A percentile compares a stretch with the other conserved stretches of the same genome.
Evolutionary conservation across 78 protist genomes (phyloP).

Genomic region (Planoprotostelium fungivorum): DNA sequence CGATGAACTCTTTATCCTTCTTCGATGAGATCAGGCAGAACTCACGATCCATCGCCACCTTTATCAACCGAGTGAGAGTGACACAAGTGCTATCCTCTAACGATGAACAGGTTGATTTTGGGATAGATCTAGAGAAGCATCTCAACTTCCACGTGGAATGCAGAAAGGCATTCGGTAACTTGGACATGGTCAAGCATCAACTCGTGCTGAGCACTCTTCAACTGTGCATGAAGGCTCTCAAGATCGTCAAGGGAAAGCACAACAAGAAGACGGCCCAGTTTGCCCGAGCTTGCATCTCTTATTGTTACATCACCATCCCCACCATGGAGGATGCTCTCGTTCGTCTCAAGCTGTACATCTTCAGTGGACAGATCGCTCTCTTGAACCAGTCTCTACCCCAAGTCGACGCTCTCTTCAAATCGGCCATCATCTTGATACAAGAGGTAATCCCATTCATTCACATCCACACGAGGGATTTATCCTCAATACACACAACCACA

Average conservation of each 20-base stretch:
- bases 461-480: too few species aligned
- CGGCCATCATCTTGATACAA: constrained; percentile 65
- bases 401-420: constrained; percentile 74
- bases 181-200: constrained; percentile 64
- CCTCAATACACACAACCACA: not conserved
- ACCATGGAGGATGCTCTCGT: constrained; percentile 61
- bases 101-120: constrained; percentile 42
- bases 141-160: constrained; percentile 80
- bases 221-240: constrained; percentile 39
- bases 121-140: constrained; percentile 70
- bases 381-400: constrained; percentile 72
- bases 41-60: constrained; percentile 34
- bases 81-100: not conserved
- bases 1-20: constrained; percentile 49
- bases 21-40: constrained; percentile 77
- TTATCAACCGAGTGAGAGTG: constrained; percentile 44
- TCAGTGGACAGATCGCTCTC: constrained; percentile 38
- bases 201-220: constrained; percentile 42
- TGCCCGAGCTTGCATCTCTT: constrained; percentile 74
- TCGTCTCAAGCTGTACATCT: constrained; percentile 57
- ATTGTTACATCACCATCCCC: constrained; percentile 78
- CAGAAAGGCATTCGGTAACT: constrained; percentile 57
- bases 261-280: constrained; percentile 67
- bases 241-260: constrained; percentile 61
- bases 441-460: constrained; percentile 43